Conservation (phyloP, 108 stramenopile genomes). For the Hondaea fermentalgiana region DNA sequence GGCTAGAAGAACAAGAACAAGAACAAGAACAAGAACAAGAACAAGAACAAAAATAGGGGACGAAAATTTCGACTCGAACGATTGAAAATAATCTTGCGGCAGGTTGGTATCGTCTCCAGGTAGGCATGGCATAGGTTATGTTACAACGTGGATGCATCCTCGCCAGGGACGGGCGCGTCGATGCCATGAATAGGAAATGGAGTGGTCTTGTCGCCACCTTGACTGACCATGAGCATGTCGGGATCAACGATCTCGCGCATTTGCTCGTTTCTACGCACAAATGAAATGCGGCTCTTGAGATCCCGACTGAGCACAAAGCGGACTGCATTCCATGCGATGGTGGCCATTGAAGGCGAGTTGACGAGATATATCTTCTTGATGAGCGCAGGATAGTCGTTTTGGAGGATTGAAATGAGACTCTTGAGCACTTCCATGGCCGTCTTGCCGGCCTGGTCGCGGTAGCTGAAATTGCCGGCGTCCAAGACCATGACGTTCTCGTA, state of each 20-base stretch:
- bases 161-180: neutral
- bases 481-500: neutral
- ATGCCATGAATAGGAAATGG: neutral
- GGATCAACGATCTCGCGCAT: neutral
- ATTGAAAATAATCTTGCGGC: too few relatives aligned
- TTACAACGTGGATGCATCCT: neutral
- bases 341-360: neutral
- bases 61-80: too few relatives aligned
- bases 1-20: too few relatives aligned
- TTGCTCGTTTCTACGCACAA: neutral
- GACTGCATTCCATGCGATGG: neutral
- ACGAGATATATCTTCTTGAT: neutral
- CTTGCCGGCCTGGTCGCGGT: neutral
- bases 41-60: too few relatives aligned
- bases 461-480: neutral
- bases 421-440: neutral
- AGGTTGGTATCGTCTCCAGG: too few relatives aligned
- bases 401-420: neutral
- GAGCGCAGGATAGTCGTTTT: neutral
- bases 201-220: neutral
- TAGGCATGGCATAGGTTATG: too few relatives aligned
- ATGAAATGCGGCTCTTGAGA: neutral
- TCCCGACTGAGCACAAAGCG: neutral
- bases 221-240: neutral
- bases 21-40: too few relatives aligned